Base-by-base conservation (phyloP, 805 yeast species). In the Kodamaea kaohsiungensis region DNA sequence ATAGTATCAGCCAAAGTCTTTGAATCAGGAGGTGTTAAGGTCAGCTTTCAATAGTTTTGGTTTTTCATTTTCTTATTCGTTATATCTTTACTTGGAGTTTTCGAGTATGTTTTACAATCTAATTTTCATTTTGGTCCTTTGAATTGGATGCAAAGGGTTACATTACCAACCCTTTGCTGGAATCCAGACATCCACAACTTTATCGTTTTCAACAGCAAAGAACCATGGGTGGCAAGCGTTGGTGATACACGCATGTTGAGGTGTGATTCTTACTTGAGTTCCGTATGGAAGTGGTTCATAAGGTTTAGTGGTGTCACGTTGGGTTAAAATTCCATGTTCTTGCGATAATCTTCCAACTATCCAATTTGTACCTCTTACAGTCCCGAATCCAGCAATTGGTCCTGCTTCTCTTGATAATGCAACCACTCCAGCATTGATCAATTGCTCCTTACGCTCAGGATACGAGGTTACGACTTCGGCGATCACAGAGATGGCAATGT, bases 241-340 rank as follows among this genome's bases (percentile, higher is more conserved):
- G 2, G 89, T 81, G 53, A 88, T 88, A 66, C 95, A 88, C 9
- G 84, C 72, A 65, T 88, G 95, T 65, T 88, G 90, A 2, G 91
- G 91, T 19, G 82, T 58, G 35, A 88, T 74, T 30, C 71, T 69
- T 8, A 87, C 76, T 54, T 79, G 77, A 1, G 84, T 75, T 1
- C 91, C 91, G 33, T 70, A 59, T 19, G 85, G 85, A 19, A 83
- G 72, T 62, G 83, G 66, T 43, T 68, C 54, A 15, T 72, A 65
- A 12, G 63, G 59, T 1, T 67, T 70, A 7, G 53, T 56, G 3
- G 43, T 60, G 6, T 65, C 66, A 13, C 65, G 58, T 2, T 89
- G 85, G n/a, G 71, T 74, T 48, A 88, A 68, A 42, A 89, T 84
- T 9, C 95, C 96, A 64, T 89, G 96, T 62, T 89, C 96, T 66